Evolutionary conservation across 75 land plant species (phyloP).

Genomic region (Pseudotsuga menziesii): DNA sequence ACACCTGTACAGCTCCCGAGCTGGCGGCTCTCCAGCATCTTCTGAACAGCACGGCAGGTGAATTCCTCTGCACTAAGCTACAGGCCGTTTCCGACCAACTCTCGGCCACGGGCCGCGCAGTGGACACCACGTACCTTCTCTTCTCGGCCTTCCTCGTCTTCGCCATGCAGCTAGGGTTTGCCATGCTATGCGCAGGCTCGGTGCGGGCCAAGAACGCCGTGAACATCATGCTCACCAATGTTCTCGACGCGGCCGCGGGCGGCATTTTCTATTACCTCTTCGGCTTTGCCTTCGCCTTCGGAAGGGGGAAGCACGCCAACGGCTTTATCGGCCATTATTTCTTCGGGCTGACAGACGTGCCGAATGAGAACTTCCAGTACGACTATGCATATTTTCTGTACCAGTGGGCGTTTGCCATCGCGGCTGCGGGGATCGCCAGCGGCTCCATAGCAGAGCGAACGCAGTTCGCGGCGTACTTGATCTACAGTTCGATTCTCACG

Average conservation of each 20-base stretch:
- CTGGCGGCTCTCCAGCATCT: slow-evolving; percentile 33
- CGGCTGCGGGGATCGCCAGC: slow-evolving; percentile 51
- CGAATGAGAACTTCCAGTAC: slow-evolving; percentile 38
- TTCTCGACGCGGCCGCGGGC: slow-evolving; percentile 64
- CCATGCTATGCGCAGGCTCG: slow-evolving; percentile 80
- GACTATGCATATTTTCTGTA: slow-evolving; percentile 51
- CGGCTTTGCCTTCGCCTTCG: slow-evolving; percentile 72
- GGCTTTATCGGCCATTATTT: slow-evolving; percentile 61
- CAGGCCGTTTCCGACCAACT: slow-evolving; percentile 18
- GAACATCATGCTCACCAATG: too few species aligned
- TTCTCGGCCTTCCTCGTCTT: slow-evolving; percentile 83
- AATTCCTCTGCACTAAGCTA: slow-evolving; percentile 48
- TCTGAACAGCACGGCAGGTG: slow-evolving; percentile 30
- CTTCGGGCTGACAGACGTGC: slow-evolving; percentile 40
- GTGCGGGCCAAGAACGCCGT: slow-evolving; percentile 5
- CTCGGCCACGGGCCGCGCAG: slow-evolving; percentile 37
- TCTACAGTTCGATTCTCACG: slow-evolving; percentile 60
- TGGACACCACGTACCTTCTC: slow-evolving; percentile 63
- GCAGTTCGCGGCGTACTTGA: slow-evolving; percentile 65
- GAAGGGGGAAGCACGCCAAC: slow-evolving; percentile 32
- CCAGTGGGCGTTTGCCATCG: slow-evolving; percentile 8
- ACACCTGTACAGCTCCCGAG: slow-evolving; percentile 26
- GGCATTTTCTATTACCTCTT: slow-evolving; percentile 65
- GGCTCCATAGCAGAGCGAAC: slow-evolving; percentile 77
- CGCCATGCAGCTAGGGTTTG: slow-evolving; percentile 85